Evolutionary conservation across 2,329 filamentous ascomycete species (phyloP), one percentile per base, ranked within the genome.

Genomic region (Alternaria longipes): DNA sequence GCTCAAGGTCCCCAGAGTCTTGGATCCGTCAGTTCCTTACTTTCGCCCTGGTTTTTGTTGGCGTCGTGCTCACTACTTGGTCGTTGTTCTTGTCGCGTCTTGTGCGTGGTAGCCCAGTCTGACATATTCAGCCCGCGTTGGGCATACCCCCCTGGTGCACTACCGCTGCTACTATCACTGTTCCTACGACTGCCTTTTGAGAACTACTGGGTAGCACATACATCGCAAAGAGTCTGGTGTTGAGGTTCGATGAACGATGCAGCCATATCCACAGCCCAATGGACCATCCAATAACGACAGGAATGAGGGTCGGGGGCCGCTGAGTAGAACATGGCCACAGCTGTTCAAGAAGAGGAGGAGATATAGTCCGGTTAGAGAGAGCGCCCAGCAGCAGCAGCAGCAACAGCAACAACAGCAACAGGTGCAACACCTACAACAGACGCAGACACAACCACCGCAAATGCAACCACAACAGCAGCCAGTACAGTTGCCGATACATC

Each of bases 321-420:
- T 74, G 34, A 73, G 71, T 53, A 69, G 71, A 58, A 71, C 71
- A 53, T 74, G 72, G 72, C 71, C 71, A 16, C 71, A 74, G 22
- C 26, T 74, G 11, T 74, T 74, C 63, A 74, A 74, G 36, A 74
- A 74, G 66, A 70, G 72, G 41, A 68, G 72, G 50, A 66, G 72
- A 69, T 71, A 73, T 59, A 74, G 72, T 60, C 72, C 72, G 7
- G 67, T 71, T 18, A 58, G 71, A 49, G 72, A 74, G 52, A 72
- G 69, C 53, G 70, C 63, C 8, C 69, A 69, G 12, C 62, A 68
- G 49, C 68, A 69, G 18, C 61, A 63, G 14, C 65, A 32, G n/a
- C 57, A 58, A 7, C 44, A 49, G 3, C 40, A 45, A 22, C 26
- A 46, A 20, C 47, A 44, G 4, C 18, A 46, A 28, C 47, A 45